Base-by-base conservation (phyloP, 495 filamentous ascomycete genomes). In the Alectoria sarmentosa region DNA sequence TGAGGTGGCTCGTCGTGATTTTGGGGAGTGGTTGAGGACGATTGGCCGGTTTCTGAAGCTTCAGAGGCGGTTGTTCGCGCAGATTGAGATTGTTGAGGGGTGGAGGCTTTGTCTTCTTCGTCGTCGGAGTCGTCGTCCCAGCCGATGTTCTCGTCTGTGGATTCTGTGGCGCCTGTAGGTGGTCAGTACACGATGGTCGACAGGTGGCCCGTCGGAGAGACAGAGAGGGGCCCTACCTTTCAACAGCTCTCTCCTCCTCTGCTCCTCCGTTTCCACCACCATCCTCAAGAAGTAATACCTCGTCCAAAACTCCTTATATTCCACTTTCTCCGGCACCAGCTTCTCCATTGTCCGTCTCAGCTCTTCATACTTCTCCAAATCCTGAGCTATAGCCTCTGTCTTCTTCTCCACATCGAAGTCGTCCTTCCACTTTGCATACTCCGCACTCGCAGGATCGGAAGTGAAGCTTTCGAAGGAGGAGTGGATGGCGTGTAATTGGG, bases 221-320 rank as follows among this genome's bases (percentile, higher is more conserved):
- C 58, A 46, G 48, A 67, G 63, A 3, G 70, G 63, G 69, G 36
- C 71, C 79, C 68, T 80, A 96, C 94, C 94, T 76, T 96, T 96
- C 55, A 99, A 77, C 66, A 99, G 77, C 73, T 98, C 94, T 71
- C 88, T 86, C 73, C 94, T 80, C 77, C 91, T 85, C 70, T 89
- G 86, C 81, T 99, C 94, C 63, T 96, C 91, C n/a, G 87, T 92
- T 77, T 98, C 94, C 66, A 99, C 88, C 30, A 95, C 91, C 67
- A 95, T 87, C 69, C 95, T 80, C 65, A 98, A 78, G 79, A 97
- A 99, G 69, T 97, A 98, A 73, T 99, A 99, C 44, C 94, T 82
- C 68, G 82, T 87, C 95, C 95, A 99, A 74, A 98, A 99, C 55
- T 87, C 84, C 19, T 77, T 83, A 73, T 99, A 99, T 38, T 91